These are phyloP conservation scores for Fistulifera pelliculosa DNA, from an alignment of 108 stramenopile genomes.

Conservation along the genomic window DNA sequence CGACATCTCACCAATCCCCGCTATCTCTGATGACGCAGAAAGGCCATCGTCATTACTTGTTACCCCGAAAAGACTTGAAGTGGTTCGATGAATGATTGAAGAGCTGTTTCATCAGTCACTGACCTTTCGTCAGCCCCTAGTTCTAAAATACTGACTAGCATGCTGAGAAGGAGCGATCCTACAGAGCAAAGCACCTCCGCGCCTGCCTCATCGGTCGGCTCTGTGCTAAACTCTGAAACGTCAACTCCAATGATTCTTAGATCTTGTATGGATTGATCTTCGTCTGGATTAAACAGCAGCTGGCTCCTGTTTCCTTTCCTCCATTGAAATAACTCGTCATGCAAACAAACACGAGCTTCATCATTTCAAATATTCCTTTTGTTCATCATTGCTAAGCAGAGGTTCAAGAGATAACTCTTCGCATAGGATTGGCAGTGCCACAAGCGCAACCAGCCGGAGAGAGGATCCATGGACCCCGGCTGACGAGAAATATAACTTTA, in stretches of 20 bases:
- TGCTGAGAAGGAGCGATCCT: constrained; percentile 48
- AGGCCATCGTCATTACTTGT: constrained; percentile 1
- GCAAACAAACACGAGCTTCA: constrained; percentile 24
- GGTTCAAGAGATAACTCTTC: constrained; percentile 49
- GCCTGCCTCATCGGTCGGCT: not conserved
- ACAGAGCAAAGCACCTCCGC: constrained; percentile 42
- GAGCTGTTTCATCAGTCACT: constrained; percentile 34
- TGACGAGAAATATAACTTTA: too few relatives aligned
- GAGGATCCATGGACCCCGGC: not conserved
- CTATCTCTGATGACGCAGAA: not conserved
- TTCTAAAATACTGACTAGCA: constrained; percentile 71
- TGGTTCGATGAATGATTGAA: constrained; percentile 35
- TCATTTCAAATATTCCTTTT: constrained; percentile 18
- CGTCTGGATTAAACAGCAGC: not conserved
- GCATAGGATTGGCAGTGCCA: constrained; percentile 46
- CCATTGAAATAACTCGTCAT: not conserved
- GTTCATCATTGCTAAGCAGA: constrained; percentile 24
- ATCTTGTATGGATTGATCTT: too few relatives aligned
- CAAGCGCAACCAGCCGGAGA: constrained; percentile 27
- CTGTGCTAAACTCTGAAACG: not conserved
- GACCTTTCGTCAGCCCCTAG: constrained; percentile 51
- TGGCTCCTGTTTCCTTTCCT: not conserved
- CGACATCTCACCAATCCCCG: constrained; percentile 59
- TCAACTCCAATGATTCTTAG: too few relatives aligned
- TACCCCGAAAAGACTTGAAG: constrained; percentile 26